Conservation (phyloP, 2,329 filamentous ascomycete species). For the Chaetomium strumarium region DNA sequence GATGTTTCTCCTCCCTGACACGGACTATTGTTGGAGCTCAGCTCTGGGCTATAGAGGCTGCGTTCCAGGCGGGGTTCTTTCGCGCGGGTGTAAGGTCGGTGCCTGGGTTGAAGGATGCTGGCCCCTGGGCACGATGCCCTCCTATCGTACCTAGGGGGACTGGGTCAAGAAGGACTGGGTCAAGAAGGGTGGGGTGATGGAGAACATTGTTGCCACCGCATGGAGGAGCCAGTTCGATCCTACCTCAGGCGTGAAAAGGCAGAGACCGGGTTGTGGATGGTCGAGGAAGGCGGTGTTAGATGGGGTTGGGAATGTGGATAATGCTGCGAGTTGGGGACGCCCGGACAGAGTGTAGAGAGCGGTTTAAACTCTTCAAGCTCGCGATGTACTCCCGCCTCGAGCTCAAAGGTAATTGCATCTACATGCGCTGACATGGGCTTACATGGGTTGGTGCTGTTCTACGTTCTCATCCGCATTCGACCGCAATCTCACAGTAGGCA, state of each 20-base stretch:
- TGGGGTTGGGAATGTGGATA: slow-evolving; percentile 17
- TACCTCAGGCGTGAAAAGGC: slow-evolving; percentile 20
- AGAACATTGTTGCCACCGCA: slow-evolving; percentile 20
- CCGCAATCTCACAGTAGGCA: too few species aligned
- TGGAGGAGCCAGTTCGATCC: slow-evolving; percentile 17
- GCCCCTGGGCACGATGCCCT: slow-evolving; percentile 34
- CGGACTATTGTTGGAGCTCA: slow-evolving; percentile 41
- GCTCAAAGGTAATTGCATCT: too few species aligned
- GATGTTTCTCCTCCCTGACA: slow-evolving; percentile 46
- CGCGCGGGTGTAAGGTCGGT: slow-evolving; percentile 29
- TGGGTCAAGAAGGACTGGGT: slow-evolving; percentile 29
- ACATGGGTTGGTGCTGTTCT: too few species aligned
- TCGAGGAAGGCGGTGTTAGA: slow-evolving; percentile 20
- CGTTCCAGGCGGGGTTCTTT: slow-evolving; percentile 26
- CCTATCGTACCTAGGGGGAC: too few species aligned
- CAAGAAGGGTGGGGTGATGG: slow-evolving; percentile 27
- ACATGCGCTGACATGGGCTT: too few species aligned
- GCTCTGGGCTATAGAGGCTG: slow-evolving; percentile 33
- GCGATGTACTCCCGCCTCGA: too few species aligned
- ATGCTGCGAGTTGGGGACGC: slow-evolving; percentile 19
- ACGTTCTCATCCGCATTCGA: too few species aligned
- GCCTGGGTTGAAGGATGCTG: slow-evolving; percentile 31
- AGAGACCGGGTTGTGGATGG: slow-evolving; percentile 26
- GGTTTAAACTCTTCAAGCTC: too few species aligned
- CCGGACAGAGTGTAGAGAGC: background rate